These are phyloP conservation scores for Taphrina deformans DNA, from an alignment of 1,139 yeast species.

Conservation along the genomic window DNA sequence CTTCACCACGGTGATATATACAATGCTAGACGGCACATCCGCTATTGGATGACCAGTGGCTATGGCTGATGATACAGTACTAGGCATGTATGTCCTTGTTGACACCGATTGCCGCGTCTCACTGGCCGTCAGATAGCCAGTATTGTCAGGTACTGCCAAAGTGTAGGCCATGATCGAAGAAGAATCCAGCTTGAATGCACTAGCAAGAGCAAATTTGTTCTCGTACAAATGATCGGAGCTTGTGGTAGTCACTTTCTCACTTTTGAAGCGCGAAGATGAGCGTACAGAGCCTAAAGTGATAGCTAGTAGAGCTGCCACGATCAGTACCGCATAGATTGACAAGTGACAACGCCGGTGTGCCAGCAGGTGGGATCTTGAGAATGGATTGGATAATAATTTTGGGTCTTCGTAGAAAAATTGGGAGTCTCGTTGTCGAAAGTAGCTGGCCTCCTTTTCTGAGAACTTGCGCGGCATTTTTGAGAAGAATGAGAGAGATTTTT, in stretches of 20 bases:
- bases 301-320: not conserved
- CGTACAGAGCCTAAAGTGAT: not conserved
- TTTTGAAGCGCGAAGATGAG: not conserved
- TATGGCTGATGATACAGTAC: not conserved
- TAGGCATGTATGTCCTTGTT: too few relatives aligned
- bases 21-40: not conserved
- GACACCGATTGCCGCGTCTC: too few relatives aligned
- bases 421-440: not conserved
- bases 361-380: not conserved
- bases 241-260: not conserved
- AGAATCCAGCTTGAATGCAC: too few relatives aligned
- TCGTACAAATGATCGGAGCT: not conserved
- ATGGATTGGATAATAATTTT: not conserved
- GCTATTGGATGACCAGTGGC: not conserved
- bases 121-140: too few relatives aligned
- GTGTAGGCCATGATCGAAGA: too few relatives aligned
- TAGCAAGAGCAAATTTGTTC: not conserved
- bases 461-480: not conserved
- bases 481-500: too few relatives aligned
- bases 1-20: not conserved
- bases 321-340: not conserved
- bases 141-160: too few relatives aligned
- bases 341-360: not conserved
- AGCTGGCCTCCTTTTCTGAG: not conserved
- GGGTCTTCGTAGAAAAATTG: not conserved